Evolutionary conservation across 2,329 filamentous ascomycete genomes (phyloP).

Genomic region (Didymella sp.): DNA sequence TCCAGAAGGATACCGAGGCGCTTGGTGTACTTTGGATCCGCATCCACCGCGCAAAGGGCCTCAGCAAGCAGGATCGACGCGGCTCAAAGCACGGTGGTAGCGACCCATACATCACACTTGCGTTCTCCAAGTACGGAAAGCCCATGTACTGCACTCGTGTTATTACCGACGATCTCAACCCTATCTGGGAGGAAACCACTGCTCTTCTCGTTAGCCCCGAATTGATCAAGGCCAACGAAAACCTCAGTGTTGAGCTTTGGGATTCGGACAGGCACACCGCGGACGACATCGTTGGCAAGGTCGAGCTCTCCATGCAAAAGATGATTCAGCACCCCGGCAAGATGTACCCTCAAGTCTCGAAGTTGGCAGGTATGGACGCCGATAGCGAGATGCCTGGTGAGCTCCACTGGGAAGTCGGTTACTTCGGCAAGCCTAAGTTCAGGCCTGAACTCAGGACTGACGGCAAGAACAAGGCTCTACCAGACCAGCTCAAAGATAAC

Average conservation of each 20-base stretch:
- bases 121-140: constrained; percentile 96
- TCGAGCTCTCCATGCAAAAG: constrained; percentile 92
- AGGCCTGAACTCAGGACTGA: constrained; percentile 83
- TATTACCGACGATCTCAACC: constrained; percentile 92
- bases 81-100: constrained; percentile 86
- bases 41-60: constrained; percentile 83
- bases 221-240: constrained; percentile 90
- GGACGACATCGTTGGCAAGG: constrained; percentile 93
- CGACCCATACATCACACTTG: constrained; percentile 93
- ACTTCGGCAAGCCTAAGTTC: constrained; percentile 90
- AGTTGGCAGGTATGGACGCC: constrained; percentile 80
- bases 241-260: constrained; percentile 93
- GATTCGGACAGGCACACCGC: constrained; percentile 92
- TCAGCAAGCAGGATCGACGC: constrained; percentile 89
- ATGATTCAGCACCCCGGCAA: constrained; percentile 92
- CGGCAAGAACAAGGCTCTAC: constrained; percentile 80
- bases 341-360: constrained; percentile 90
- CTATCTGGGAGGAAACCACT: constrained; percentile 87
- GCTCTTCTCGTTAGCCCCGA: constrained; percentile 87
- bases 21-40: constrained; percentile 90
- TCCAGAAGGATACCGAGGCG: constrained; percentile 86
- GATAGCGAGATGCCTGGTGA: constrained; percentile 91
- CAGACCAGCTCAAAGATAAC: constrained; percentile 74
- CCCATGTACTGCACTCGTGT: constrained; percentile 97
- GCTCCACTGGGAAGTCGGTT: constrained; percentile 95